These are phyloP conservation scores for Onygena corvina DNA, from an alignment of 2,329 filamentous ascomycete genomes.

Conservation along the genomic window DNA sequence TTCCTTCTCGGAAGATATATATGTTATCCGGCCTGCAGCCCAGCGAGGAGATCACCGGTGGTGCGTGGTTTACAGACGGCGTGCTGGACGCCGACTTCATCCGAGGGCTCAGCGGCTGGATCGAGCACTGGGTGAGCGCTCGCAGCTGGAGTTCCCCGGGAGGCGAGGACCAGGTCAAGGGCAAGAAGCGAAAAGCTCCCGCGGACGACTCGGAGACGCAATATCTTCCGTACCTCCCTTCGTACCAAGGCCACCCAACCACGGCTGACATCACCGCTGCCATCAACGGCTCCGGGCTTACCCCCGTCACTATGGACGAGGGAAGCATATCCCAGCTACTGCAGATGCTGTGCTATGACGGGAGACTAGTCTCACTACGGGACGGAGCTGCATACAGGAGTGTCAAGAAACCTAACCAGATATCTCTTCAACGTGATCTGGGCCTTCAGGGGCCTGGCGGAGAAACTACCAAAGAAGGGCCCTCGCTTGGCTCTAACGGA, in stretches of 20 bases:
- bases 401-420: conserved; percentile 29
- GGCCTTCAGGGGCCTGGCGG: conserved; percentile 23
- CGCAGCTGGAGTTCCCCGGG: conserved; percentile 55
- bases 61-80: conserved; percentile 87
- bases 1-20: conserved; percentile 87
- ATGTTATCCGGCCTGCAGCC: conserved; percentile 78
- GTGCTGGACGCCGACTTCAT: conserved; percentile 85
- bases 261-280: conserved; percentile 63
- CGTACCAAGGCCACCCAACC: conserved; percentile 69
- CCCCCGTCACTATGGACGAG: conserved; percentile 56
- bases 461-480: conserved; percentile 22
- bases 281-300: conserved; percentile 56
- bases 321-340: conserved; percentile 74
- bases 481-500: conserved; percentile 50
- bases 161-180: conserved; percentile 24
- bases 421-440: conserved; percentile 25
- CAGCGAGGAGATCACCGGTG: conserved; percentile 80
- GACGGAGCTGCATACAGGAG: conserved; percentile 41
- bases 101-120: conserved; percentile 57
- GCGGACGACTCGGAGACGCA: conserved; percentile 22
- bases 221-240: conserved; percentile 45
- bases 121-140: conserved; percentile 60
- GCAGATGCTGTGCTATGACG: conserved; percentile 80
- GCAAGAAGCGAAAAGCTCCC: conserved; percentile 31
- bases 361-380: conserved; percentile 56